These are phyloP conservation scores for Phytopythium chamaehyphon DNA, from an alignment of 352 stramenopile species.

Conservation along the genomic window DNA sequence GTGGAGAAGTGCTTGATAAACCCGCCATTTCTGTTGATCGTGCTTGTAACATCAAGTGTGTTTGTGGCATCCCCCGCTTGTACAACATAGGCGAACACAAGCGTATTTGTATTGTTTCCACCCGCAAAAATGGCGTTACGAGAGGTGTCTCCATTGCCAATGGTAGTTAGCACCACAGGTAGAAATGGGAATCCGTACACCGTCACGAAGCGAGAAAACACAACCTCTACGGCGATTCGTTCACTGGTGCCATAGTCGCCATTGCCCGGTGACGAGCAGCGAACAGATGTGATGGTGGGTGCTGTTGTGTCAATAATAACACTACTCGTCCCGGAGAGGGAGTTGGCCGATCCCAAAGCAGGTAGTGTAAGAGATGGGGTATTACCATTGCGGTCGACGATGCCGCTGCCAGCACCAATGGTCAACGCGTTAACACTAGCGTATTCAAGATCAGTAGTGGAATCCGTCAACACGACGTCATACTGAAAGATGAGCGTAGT, in stretches of 20 bases:
- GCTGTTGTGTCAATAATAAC: conserved; percentile 70
- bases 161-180: conserved; percentile 33
- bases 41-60: conserved; percentile 45
- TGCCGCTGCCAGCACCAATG: conserved; percentile 41
- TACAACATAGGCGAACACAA: conserved; percentile 72
- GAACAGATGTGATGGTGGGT: conserved; percentile 54
- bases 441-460: conserved; percentile 56
- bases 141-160: conserved; percentile 28
- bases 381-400: conserved; percentile 67
- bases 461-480: conserved; percentile 49
- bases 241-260: conserved; percentile 72
- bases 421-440: conserved; percentile 44
- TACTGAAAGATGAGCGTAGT: conserved; percentile 66
- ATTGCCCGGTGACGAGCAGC: conserved; percentile 39
- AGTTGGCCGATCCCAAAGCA: conserved; percentile 27
- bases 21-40: conserved; percentile 53
- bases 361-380: conserved; percentile 53
- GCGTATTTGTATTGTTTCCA: conserved; percentile 66
- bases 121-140: conserved; percentile 40
- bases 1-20: conserved; percentile 75
- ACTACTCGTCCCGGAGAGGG: conserved; percentile 41
- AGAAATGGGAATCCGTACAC: conserved; percentile 62
- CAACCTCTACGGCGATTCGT: conserved; percentile 47
- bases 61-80: conserved; percentile 46
- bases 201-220: conserved; percentile 57